phyloP scores from a whole-genome alignment of 768 basidiomycete species.

The Pulveroboletus sp. region DNA sequence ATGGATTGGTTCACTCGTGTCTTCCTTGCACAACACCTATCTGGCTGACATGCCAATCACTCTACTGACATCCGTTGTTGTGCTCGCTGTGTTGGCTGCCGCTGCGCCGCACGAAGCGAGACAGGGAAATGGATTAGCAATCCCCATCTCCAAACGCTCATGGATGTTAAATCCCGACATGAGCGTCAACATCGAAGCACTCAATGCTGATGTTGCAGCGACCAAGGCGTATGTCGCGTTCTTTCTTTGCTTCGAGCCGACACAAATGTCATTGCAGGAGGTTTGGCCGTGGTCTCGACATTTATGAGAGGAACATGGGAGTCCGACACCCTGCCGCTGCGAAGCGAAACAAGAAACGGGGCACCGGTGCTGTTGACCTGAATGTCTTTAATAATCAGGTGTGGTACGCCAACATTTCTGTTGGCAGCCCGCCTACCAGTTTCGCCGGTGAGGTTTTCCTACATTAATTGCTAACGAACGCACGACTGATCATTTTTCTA shows the following conservation, averaged over 20 bases:
- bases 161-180: constrained; percentile 4
- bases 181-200: constrained; percentile 3
- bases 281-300: not conserved
- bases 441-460: not conserved
- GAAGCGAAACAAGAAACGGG: not conserved
- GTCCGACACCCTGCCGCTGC: not conserved
- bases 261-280: not conserved
- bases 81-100: constrained; percentile 2
- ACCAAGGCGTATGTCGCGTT: constrained; percentile 7
- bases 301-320: constrained; percentile 4
- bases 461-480: not conserved
- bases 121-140: not conserved
- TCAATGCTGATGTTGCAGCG: constrained; percentile 2
- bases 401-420: constrained; percentile 12
- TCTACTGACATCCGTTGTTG: not conserved
- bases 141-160: constrained; percentile 11
- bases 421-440: constrained; percentile 2
- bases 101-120: constrained; percentile 1
- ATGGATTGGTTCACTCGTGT: not conserved
- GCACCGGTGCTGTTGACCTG: not conserved
- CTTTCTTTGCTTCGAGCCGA: not conserved
- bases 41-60: not conserved
- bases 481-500: not conserved
- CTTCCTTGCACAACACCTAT: not conserved
- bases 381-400: not conserved